Percentiles rank a stretch among this genome's conserved stretches.
phyloP scores from a whole-genome alignment of 805 yeast genomes.

The Blastobotrys chiropterorum region DNA sequence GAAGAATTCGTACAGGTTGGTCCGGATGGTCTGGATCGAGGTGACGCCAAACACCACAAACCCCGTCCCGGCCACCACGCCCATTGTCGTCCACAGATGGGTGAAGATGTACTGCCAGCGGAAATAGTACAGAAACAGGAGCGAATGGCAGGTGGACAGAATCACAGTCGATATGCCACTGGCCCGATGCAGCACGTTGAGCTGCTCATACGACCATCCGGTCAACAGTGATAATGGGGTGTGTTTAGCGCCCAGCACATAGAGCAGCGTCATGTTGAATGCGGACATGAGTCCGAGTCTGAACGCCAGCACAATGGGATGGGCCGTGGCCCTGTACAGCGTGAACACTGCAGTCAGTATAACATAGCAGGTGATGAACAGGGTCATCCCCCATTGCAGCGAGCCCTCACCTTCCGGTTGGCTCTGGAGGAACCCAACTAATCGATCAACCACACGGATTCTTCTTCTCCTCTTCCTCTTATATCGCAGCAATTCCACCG shows the following conservation, averaged over 20 bases:
- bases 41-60: constrained; percentile 19
- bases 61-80: constrained; percentile 18
- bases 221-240: constrained; percentile 25
- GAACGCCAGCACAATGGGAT: constrained; percentile 17
- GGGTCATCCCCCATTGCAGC: constrained; percentile 12
- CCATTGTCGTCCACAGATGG: constrained; percentile 16
- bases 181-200: constrained; percentile 38
- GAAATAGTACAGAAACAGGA: constrained; percentile 17
- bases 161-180: constrained; percentile 26
- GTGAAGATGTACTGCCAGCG: constrained; percentile 14
- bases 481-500: neutral
- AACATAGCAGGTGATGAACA: constrained; percentile 10
- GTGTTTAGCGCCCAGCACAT: constrained; percentile 23
- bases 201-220: constrained; percentile 41
- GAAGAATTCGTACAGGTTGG: constrained; percentile 17
- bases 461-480: neutral
- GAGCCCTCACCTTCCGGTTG: constrained; percentile 14
- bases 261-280: constrained; percentile 19
- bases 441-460: neutral
- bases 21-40: constrained; percentile 12
- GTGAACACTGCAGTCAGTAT: constrained; percentile 7
- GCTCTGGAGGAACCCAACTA: constrained; percentile 9
- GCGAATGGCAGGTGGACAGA: constrained; percentile 14
- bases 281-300: constrained; percentile 19
- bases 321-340: constrained; percentile 7